Base-by-base conservation (phyloP, 1,284 basidiomycete genomes). In the Tremellales sp. region DNA sequence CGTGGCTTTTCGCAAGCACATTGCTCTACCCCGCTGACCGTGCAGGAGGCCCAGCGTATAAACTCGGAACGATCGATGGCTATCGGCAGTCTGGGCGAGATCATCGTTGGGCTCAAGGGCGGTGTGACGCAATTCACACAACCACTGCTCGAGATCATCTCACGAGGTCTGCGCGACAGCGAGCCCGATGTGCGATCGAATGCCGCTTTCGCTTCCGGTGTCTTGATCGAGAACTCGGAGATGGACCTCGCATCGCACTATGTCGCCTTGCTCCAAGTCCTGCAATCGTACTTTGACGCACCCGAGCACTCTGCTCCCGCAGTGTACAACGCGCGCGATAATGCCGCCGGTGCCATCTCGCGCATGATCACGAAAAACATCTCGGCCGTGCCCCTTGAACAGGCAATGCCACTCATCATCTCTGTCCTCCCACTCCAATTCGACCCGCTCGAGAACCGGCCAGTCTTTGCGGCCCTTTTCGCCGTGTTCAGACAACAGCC, bases 151-250 rank as follows among this genome's bases (percentile, higher is more conserved):
- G 82, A 88, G 53, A 80, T 96, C 52, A 87, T 94, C 76, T 85
- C 86, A 70, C 80, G 80, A 52, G 91, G 89, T 8, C 81, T 98
- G 25, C 75, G 81, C 53, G 96, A 98, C 68, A 78, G 81, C 33
- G 94, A 97, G 49, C 77, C 86, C 8, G 92, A 97, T 72, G 93
- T 98, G 4, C 84, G 90, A 63, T 93, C 89, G 74, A 98, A 98
- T 67, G 91, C 93, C 27, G 91, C 92, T 10, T 99, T 97, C 68
- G 93, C 92, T 22, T 80, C 85, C 26, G 96, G 96, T 57, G 84
- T 96, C 40, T 81, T 99, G 52, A 82, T 97, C 55, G 90, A 94
- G 76, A 83, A 94, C 78, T 86, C 89, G 13, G 79, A 85, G 43
- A 70, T 82, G 47, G 92, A 99, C 74, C 81, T 98, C 37, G 84